phyloP scores from a whole-genome alignment of 1,284 basidiomycete genomes.

The Caloboletus inedulis region DNA sequence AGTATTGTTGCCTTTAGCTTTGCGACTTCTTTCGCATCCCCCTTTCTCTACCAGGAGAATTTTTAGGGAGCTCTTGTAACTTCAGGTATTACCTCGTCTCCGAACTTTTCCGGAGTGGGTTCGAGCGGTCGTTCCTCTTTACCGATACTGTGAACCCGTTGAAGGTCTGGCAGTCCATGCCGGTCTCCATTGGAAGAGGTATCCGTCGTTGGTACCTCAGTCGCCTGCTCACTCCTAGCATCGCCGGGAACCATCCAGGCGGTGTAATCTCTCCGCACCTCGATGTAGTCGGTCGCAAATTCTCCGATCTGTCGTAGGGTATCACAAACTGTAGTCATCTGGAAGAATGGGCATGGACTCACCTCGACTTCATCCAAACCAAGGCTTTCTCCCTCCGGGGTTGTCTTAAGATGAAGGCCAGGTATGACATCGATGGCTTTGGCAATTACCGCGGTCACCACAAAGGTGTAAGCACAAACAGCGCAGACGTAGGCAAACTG shows the following conservation, averaged over 20 bases:
- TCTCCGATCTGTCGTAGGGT: constrained; percentile 58
- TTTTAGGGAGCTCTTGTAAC: background rate
- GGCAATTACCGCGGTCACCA: constrained; percentile 64
- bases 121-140: constrained; percentile 19
- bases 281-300: constrained; percentile 75
- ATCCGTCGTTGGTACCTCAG: constrained; percentile 7
- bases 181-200: constrained; percentile 42
- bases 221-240: constrained; percentile 7
- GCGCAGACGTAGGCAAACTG: constrained; percentile 84
- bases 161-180: constrained; percentile 42
- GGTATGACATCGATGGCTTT: constrained; percentile 77
- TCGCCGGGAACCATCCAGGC: constrained; percentile 44
- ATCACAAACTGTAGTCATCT: background rate
- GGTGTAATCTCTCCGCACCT: constrained; percentile 66
- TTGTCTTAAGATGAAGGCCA: constrained; percentile 69
- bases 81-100: background rate
- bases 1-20: background rate
- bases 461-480: constrained; percentile 61
- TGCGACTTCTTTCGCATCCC: background rate
- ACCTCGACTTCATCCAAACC: constrained; percentile 90
- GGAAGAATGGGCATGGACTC: constrained; percentile 23
- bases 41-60: background rate
- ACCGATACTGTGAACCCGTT: background rate
- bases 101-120: constrained; percentile 19
- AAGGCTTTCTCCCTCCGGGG: constrained; percentile 75